These are phyloP conservation scores for Hypseocharis bilobata DNA, from an alignment of 441 rosid genomes.

Conservation along the genomic window DNA sequence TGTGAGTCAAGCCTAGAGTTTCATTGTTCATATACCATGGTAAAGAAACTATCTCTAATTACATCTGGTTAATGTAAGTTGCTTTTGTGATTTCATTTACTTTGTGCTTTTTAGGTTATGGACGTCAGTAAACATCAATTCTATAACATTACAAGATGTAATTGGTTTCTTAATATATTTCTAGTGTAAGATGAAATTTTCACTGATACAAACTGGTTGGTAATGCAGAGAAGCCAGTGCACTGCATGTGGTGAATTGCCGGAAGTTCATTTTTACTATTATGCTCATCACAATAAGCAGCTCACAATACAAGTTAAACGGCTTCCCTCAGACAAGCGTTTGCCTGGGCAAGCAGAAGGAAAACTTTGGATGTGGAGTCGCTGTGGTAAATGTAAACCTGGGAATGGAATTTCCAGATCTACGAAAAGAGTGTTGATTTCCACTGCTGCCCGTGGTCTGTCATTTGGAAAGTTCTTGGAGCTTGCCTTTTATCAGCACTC, in stretches of 20 bases:
- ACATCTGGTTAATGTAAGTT: not conserved
- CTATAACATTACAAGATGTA: constrained; percentile 1
- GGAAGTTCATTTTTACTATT: constrained; percentile 69
- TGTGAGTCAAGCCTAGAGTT: not conserved
- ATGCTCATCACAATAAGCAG: constrained; percentile 76
- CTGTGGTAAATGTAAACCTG: constrained; percentile 65
- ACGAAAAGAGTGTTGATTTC: constrained; percentile 80
- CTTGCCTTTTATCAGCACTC: constrained; percentile 61
- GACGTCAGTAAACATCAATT: not conserved
- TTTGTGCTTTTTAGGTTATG: not conserved
- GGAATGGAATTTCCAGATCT: constrained; percentile 38
- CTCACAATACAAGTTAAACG: constrained; percentile 63
- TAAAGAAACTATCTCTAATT: not conserved
- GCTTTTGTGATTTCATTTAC: not conserved
- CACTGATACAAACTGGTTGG: constrained; percentile 22
- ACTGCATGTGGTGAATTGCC: constrained; percentile 53
- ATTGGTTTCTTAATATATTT: constrained; percentile 5
- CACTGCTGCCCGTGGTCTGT: constrained; percentile 60
- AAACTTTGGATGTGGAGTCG: constrained; percentile 99
- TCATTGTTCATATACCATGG: no score
- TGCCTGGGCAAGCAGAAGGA: constrained; percentile 66
- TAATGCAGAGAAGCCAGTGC: constrained; percentile 63
- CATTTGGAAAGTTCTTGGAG: constrained; percentile 93
- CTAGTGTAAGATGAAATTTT: constrained; percentile 13
- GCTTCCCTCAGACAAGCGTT: constrained; percentile 33